Evolutionary conservation across 352 stramenopile species (phyloP).

Genomic region (Plasmopara muralis): DNA sequence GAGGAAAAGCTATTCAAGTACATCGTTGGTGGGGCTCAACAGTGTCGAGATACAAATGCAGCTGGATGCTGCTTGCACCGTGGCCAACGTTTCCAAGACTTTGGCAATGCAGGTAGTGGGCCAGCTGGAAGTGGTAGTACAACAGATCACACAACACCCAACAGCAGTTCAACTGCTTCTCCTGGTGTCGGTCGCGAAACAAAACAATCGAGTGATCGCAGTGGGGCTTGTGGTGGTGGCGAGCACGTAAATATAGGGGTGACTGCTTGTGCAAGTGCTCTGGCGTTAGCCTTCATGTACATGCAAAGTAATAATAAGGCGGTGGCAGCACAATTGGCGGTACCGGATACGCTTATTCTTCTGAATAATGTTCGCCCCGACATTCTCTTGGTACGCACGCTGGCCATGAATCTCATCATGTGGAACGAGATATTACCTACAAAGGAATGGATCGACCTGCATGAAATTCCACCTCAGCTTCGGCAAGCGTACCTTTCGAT

Average conservation of each 20-base stretch:
- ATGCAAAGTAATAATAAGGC: constrained; percentile 89
- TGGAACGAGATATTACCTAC: constrained; percentile 92
- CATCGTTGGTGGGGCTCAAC: constrained; percentile 80
- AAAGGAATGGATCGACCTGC: constrained; percentile 83
- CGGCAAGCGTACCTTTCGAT: constrained; percentile 39
- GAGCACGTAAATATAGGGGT: constrained; percentile 95
- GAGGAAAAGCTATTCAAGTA: constrained; percentile 95
- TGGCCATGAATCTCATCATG: constrained; percentile 92
- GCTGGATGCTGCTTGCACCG: constrained; percentile 63
- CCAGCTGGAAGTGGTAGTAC: constrained; percentile 13
- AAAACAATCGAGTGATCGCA: constrained; percentile 39
- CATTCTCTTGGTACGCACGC: constrained; percentile 90
- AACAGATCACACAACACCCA: constrained; percentile 11
- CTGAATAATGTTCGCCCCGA: constrained; percentile 96
- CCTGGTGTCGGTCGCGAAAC: constrained; percentile 47
- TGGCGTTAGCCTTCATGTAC: constrained; percentile 96
- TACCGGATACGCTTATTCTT: constrained; percentile 93
- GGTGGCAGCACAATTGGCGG: constrained; percentile 74
- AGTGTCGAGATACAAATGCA: constrained; percentile 37
- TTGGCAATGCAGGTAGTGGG: constrained; percentile 30
- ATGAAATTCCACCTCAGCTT: constrained; percentile 55
- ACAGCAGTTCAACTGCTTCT: constrained; percentile 20
- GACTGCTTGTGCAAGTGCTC: constrained; percentile 88
- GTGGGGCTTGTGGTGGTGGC: constrained; percentile 22
- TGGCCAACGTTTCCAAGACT: constrained; percentile 53